phyloP scores from a whole-genome alignment of 2,329 filamentous ascomycete genomes.

The Fusarium vanettenii region DNA sequence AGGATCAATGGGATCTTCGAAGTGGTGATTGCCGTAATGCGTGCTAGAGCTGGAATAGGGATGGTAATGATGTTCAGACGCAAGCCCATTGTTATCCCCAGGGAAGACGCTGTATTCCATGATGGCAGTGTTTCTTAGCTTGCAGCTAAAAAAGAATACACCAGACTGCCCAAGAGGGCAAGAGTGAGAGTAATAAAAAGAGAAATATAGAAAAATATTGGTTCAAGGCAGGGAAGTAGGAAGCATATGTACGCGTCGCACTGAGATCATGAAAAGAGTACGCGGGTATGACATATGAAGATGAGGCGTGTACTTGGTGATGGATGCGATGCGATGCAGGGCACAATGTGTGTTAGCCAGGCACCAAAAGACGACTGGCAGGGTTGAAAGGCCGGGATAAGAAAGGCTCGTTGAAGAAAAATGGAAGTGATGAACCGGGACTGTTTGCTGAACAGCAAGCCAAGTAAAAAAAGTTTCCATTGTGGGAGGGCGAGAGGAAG shows the following conservation, averaged over 20 bases:
- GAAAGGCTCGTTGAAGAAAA: neutral
- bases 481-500: conserved; percentile 22
- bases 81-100: neutral
- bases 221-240: neutral
- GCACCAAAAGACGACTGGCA: conserved; percentile 2
- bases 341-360: conserved; percentile 21
- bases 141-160: neutral
- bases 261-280: neutral
- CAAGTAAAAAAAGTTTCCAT: conserved; percentile 1
- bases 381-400: neutral
- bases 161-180: neutral
- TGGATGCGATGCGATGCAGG: conserved; percentile 2
- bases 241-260: neutral
- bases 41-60: neutral
- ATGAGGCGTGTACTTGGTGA: conserved; percentile 4
- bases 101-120: conserved; percentile 10
- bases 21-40: conserved; percentile 1
- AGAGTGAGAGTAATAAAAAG: neutral
- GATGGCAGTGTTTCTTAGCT: neutral
- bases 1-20: conserved; percentile 24
- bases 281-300: neutral
- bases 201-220: neutral
- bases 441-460: neutral
- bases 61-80: neutral
- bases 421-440: neutral